Conservation (phyloP, 2,329 filamentous ascomycete species). For the Fusarium verrucosum region DNA sequence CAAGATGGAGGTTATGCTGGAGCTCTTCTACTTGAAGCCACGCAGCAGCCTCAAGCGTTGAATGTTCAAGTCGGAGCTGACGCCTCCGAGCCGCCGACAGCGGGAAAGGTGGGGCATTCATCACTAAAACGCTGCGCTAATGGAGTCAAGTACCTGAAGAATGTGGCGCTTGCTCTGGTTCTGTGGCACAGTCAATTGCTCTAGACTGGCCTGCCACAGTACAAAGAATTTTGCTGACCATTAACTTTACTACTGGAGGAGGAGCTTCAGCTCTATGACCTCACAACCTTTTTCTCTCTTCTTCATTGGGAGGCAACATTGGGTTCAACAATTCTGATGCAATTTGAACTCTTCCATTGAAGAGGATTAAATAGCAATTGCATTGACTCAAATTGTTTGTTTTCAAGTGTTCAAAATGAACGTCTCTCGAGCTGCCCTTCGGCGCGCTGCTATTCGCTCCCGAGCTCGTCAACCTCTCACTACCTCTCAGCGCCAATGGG, state of each 20-base stretch:
- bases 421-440: slow-evolving; percentile 44
- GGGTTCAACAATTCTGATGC: slow-evolving; percentile 2
- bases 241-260: neutral
- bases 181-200: slow-evolving; percentile 21
- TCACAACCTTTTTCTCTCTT: slow-evolving; percentile 35
- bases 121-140: slow-evolving; percentile 13
- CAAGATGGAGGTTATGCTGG: slow-evolving; percentile 22
- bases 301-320: slow-evolving; percentile 21
- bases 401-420: slow-evolving; percentile 44
- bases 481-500: slow-evolving; percentile 45
- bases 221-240: slow-evolving; percentile 45
- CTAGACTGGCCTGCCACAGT: slow-evolving; percentile 32
- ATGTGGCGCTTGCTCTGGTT: slow-evolving; percentile 27
- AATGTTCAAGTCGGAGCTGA: slow-evolving; percentile 42
- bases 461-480: slow-evolving; percentile 34
- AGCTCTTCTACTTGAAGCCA: slow-evolving; percentile 43
- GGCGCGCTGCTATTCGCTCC: slow-evolving; percentile 43
- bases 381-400: slow-evolving; percentile 2
- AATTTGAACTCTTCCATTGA: slow-evolving; percentile 5
- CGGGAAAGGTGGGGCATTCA: slow-evolving; percentile 23
- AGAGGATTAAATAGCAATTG: neutral
- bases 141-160: slow-evolving; percentile 1
- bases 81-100: slow-evolving; percentile 46
- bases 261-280: slow-evolving; percentile 42
- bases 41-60: slow-evolving; percentile 39